Base-by-base conservation (phyloP, 2,329 filamentous ascomycete genomes). In the Trichoderma brevicompactum region DNA sequence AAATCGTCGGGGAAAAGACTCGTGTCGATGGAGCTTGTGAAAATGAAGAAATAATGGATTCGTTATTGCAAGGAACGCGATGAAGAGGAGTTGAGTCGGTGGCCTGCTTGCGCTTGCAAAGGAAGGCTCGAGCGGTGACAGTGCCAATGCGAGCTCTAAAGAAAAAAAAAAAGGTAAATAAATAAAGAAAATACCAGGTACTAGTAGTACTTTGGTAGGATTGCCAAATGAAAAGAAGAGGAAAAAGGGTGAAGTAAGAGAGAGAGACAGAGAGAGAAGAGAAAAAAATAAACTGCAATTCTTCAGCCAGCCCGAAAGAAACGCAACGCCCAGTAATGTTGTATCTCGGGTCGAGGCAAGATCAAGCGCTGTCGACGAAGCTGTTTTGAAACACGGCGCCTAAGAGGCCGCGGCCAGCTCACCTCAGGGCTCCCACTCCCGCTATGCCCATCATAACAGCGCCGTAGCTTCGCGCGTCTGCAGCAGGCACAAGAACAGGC, bases 401-500 rank as follows among this genome's bases (percentile, higher is more conserved):
- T 23, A 61, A 43, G 44, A 59, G 10, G 9, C 48, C 12, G 5
- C 38, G 41, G 19, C 41, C 41, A 43, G 41, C 41, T 15, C 41
- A 43, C 10, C 13, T 43, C 10, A 43, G 13, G 41, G 41, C 13
- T 43, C 7, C 10, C 28, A 28, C 5, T 52, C 49, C 49, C 34
- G 50, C 34, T 19, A 17, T 38, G 15, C 23, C 48, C 40, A 13
- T 43, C 40, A 43, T 43, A 38, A 34, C n/a, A 34, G 23, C 46
- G 36, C 58, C 36, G 19, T 6, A 52, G 53, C 38, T 28, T 60
- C 38, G 44, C 52, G 40, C 44, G 59, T 52, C 59, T 46, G 28
- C 23, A 43, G 48, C 44, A 50, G 54, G 43, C 15, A 43, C 54
- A 36, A 71, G 49, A 62, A 62, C 59, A 62, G 59, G 59, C 59